These are phyloP conservation scores for Sordariomycetes sp. DNA, from an alignment of 2,329 filamentous ascomycete genomes.

Conservation along the genomic window DNA sequence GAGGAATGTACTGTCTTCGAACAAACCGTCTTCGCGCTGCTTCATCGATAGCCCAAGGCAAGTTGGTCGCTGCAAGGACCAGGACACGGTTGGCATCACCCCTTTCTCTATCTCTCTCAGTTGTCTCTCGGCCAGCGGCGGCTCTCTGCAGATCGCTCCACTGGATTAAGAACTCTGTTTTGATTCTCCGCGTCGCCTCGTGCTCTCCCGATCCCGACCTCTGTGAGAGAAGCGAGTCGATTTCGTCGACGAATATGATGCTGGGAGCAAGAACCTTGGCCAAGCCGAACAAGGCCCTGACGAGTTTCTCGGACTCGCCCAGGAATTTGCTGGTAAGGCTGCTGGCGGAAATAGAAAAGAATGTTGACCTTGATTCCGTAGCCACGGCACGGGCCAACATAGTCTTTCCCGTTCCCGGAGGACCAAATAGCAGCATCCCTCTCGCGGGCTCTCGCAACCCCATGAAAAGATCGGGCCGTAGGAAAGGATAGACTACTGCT, in stretches of 20 bases:
- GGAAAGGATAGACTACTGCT: slow-evolving; percentile 92
- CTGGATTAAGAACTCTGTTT: slow-evolving; percentile 95
- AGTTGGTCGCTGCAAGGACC: slow-evolving; percentile 88
- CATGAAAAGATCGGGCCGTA: slow-evolving; percentile 92
- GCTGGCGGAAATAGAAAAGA: slow-evolving; percentile 94
- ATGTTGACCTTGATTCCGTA: slow-evolving; percentile 88
- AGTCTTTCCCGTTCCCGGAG: slow-evolving; percentile 96
- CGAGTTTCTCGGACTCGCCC: slow-evolving; percentile 93
- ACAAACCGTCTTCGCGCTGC: slow-evolving; percentile 87
- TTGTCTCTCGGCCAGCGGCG: slow-evolving; percentile 72
- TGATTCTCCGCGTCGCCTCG: slow-evolving; percentile 86
- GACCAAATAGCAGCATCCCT: slow-evolving; percentile 93
- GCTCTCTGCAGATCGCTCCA: slow-evolving; percentile 93
- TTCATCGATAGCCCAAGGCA: slow-evolving; percentile 97
- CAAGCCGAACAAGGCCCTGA: slow-evolving; percentile 82
- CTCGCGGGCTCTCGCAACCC: slow-evolving; percentile 87
- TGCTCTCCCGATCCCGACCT: slow-evolving; percentile 79
- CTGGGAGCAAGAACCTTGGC: slow-evolving; percentile 83
- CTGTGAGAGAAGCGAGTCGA: slow-evolving; percentile 84
- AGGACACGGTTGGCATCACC: slow-evolving; percentile 84
- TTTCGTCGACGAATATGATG: slow-evolving; percentile 98
- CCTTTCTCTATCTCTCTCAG: slow-evolving; percentile 54
- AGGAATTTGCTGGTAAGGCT: slow-evolving; percentile 93
- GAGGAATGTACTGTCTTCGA: slow-evolving; percentile 86
- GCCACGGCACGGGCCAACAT: slow-evolving; percentile 94